Percentiles rank a stretch among this genome's conserved stretches.
Evolutionary conservation across 2,329 filamentous ascomycete species (phyloP).

Genomic region (Magnaporthales sp.): DNA sequence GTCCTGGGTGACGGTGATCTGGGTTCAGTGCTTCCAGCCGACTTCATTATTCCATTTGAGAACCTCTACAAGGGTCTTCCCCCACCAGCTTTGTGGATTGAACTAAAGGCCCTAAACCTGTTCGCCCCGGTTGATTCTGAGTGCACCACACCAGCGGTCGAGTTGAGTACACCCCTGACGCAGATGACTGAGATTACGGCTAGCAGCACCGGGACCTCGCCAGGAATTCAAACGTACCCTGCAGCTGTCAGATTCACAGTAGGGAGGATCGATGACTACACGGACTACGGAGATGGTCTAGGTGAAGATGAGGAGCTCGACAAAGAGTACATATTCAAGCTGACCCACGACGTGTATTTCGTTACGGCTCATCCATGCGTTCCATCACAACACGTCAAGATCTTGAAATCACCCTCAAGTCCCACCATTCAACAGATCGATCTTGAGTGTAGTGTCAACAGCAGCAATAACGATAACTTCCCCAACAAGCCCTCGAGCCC

Average conservation of each 20-base stretch:
- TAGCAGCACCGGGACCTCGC: constrained; percentile 13
- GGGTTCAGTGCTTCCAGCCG: constrained; percentile 45
- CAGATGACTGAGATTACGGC: constrained; percentile 23
- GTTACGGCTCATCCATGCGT: constrained; percentile 59
- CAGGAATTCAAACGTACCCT: constrained; percentile 27
- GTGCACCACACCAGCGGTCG: constrained; percentile 33
- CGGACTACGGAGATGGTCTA: constrained; percentile 18
- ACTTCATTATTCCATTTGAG: constrained; percentile 54
- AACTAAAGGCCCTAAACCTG: constrained; percentile 42
- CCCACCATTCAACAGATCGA: constrained; percentile 51
- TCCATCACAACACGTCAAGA: constrained; percentile 45
- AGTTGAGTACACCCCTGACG: constrained; percentile 15
- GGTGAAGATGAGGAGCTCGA: constrained; percentile 27
- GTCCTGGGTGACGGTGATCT: constrained; percentile 50
- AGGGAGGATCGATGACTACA: constrained; percentile 12
- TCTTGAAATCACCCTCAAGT: constrained; percentile 50
- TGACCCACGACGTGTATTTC: constrained; percentile 54
- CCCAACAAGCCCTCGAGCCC: constrained; percentile 35
- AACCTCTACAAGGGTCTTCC: constrained; percentile 43
- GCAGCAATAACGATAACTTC: constrained; percentile 9
- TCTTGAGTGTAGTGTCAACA: constrained; percentile 31
- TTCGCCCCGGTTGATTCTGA: constrained; percentile 33
- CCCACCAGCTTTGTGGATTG: constrained; percentile 30
- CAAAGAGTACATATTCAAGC: constrained; percentile 29
- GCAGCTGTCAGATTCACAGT: constrained; percentile 32